phyloP scores from a whole-genome alignment of 371 early-diverging fungal genomes.

The Mucor sp. region DNA sequence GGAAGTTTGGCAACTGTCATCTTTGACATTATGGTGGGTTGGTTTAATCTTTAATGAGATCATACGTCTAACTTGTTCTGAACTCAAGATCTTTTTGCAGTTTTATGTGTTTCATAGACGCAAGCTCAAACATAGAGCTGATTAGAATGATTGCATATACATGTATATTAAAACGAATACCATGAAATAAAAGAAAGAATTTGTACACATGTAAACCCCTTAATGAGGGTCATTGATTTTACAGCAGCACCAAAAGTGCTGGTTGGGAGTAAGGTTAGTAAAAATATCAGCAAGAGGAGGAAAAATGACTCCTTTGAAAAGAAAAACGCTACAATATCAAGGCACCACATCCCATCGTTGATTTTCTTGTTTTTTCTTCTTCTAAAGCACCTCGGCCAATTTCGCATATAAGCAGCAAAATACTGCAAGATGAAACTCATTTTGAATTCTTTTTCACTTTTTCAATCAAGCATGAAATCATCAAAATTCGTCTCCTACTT shows the following conservation, averaged over 20 bases:
- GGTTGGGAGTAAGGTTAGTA: neutral
- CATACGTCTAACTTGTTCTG: neutral
- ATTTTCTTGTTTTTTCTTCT: neutral
- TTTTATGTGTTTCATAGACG: constrained; percentile 18
- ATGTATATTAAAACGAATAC: neutral
- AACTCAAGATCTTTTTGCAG: constrained; percentile 21
- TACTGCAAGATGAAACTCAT: too few relatives aligned
- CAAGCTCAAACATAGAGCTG: constrained; percentile 15
- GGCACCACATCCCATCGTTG: neutral
- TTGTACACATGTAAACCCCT: neutral
- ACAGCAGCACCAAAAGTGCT: neutral
- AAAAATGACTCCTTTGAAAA: neutral
- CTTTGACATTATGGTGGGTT: constrained; percentile 48
- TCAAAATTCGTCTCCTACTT: neutral
- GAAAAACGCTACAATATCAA: neutral
- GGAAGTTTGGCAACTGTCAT: constrained; percentile 55
- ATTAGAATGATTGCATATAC: neutral
- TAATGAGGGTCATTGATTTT: neutral
- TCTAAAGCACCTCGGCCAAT: neutral
- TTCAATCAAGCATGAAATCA: neutral
- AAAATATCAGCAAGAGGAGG: neutral
- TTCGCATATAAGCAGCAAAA: neutral
- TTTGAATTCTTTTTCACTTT: neutral
- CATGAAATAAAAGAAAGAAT: neutral
- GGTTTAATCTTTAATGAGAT: neutral